phyloP scores from a whole-genome alignment of 768 basidiomycete species.

The Candolleomyces efflorescens region DNA sequence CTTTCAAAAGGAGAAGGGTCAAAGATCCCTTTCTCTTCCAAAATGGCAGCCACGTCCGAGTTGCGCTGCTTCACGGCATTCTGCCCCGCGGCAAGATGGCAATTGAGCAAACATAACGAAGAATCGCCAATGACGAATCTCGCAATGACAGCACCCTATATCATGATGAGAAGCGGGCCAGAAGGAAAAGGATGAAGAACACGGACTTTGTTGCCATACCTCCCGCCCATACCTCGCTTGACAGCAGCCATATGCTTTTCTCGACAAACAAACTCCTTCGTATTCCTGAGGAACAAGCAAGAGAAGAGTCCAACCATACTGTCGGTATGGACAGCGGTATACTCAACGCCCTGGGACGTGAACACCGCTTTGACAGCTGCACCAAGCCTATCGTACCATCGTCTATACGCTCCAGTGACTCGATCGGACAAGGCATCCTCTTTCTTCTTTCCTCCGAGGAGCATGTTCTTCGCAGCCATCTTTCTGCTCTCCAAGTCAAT shows the following conservation, averaged over 20 bases:
- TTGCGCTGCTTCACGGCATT: slow-evolving; percentile 78
- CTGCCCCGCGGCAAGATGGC: slow-evolving; percentile 96
- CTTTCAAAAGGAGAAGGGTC: slow-evolving; percentile 49
- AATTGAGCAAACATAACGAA: slow-evolving; percentile 93
- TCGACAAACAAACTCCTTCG: slow-evolving; percentile 51
- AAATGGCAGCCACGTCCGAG: slow-evolving; percentile 79
- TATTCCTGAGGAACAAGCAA: slow-evolving; percentile 68
- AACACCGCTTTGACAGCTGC: slow-evolving; percentile 70
- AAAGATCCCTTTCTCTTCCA: slow-evolving; percentile 79
- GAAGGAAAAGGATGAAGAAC: neutral
- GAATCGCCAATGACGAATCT: slow-evolving; percentile 90
- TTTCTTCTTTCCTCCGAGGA: slow-evolving; percentile 68
- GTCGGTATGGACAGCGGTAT: slow-evolving; percentile 78
- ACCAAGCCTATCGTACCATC: slow-evolving; percentile 82
- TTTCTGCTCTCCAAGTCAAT: slow-evolving; percentile 93
- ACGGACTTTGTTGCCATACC: slow-evolving; percentile 92
- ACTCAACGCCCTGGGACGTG: slow-evolving; percentile 62
- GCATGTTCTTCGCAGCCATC: slow-evolving; percentile 87
- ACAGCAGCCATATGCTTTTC: slow-evolving; percentile 73
- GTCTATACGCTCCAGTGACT: slow-evolving; percentile 81
- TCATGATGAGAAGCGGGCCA: neutral
- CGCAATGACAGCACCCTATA: slow-evolving; percentile 84
- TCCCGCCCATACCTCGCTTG: slow-evolving; percentile 89
- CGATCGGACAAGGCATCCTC: slow-evolving; percentile 67
- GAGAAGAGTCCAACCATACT: slow-evolving; percentile 88